Evolutionary conservation across 73 alveolate species (phyloP), one percentile per base, ranked within the genome.

Genomic region (Tetrahymena malaccensis): DNA sequence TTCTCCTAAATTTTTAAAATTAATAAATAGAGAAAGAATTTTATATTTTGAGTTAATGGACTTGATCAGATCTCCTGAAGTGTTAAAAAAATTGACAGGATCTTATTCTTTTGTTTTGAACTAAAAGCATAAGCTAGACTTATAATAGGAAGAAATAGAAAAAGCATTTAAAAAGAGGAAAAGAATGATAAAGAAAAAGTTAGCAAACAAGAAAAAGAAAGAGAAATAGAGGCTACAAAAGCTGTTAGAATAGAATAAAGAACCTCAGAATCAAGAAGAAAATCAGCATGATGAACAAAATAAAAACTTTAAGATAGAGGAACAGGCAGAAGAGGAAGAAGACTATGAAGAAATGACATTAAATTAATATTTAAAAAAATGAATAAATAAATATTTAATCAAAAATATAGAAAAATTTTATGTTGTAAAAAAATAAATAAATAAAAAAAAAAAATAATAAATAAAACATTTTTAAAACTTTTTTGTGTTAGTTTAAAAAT

Each of bases 11-110:
- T n/a, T 15, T 84, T 50, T 19, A 50, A 21, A 44, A 21, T 38
- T 43, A 93, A 38, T 19, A 9, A 27, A 35, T 93, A 97, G 99
- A 96, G 99, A 99, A 95, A 99, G 98, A 94, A 97, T 98, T 96
- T 97, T 98, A 95, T 99, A 98, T 96, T 98, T 96, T 96, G 97
- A 98, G 96, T 97, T 98, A 58, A 98, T 98, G 94, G 99, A 99
- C 96, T 97, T 99, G 43, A 94, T 99, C 98, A 96, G 99, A 93
- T 98, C 99, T 21, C 99, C 99, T 17, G 99, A 99, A 96, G 97
- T 98, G 84, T 95, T 98, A 58, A 99, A 99, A 96, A 97, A 96
- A 95, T 97, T 99, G 96, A 98, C 99, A 34, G 99, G 98, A 37
- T 85, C 99, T 43, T 96, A 98, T 96, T 94, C 94, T 7, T 70